phyloP scores from a whole-genome alignment of 2,329 filamentous ascomycete genomes.

The Chaetothyriales sp. region DNA sequence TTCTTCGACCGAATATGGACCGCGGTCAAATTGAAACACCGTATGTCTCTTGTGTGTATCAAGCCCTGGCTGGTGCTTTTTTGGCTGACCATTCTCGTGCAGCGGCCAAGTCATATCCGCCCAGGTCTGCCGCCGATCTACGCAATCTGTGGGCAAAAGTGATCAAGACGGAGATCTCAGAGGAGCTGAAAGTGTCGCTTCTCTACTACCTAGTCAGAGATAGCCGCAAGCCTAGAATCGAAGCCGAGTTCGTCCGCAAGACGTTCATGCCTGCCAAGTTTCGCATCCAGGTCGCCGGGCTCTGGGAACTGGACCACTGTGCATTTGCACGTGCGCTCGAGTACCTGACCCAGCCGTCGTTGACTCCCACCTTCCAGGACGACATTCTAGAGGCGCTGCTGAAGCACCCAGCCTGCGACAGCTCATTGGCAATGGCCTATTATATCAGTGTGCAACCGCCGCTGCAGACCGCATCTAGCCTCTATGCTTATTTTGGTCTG shows the following conservation, averaged over 20 bases:
- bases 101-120: slow-evolving; percentile 56
- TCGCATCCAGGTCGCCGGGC: slow-evolving; percentile 62
- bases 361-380: slow-evolving; percentile 61
- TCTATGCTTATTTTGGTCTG: slow-evolving; percentile 54
- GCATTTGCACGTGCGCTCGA: slow-evolving; percentile 47
- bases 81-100: slow-evolving; percentile 1
- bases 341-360: slow-evolving; percentile 61
- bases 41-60: slow-evolving; percentile 27
- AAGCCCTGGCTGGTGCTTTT: not conserved
- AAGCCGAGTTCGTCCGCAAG: slow-evolving; percentile 43
- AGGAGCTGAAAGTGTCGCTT: slow-evolving; percentile 67
- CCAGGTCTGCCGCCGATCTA: slow-evolving; percentile 52
- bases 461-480: slow-evolving; percentile 46
- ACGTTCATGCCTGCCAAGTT: slow-evolving; percentile 61
- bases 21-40: slow-evolving; percentile 52
- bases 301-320: slow-evolving; percentile 61
- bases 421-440: slow-evolving; percentile 57
- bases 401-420: slow-evolving; percentile 43
- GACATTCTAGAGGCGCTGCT: slow-evolving; percentile 59
- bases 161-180: slow-evolving; percentile 46
- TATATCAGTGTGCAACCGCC: slow-evolving; percentile 62
- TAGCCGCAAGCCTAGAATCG: slow-evolving; percentile 40
- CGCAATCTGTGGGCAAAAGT: slow-evolving; percentile 57
- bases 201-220: slow-evolving; percentile 75
- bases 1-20: slow-evolving; percentile 69